These are phyloP conservation scores for Nitzschia sp. DNA, from an alignment of 108 stramenopile species.

Conservation along the genomic window DNA sequence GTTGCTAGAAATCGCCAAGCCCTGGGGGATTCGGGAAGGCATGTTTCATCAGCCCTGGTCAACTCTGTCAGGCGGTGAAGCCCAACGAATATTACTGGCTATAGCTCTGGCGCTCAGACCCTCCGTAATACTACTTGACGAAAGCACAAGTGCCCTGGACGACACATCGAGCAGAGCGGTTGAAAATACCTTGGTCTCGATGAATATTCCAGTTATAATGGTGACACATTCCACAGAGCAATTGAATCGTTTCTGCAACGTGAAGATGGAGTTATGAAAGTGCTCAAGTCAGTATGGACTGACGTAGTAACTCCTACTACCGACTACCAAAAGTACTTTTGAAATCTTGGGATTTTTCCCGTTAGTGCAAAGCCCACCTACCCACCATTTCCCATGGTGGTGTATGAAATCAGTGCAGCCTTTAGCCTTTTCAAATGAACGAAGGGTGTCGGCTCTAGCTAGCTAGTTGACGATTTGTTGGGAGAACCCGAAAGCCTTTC, in stretches of 20 bases:
- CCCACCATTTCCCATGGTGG: too few relatives aligned
- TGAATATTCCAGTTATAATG: constrained; percentile 38
- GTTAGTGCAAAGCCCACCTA: too few relatives aligned
- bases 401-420: too few relatives aligned
- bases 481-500: too few relatives aligned
- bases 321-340: too few relatives aligned
- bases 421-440: too few relatives aligned
- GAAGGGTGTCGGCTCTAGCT: too few relatives aligned
- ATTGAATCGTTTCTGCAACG: constrained; percentile 41
- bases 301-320: too few relatives aligned
- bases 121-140: constrained; percentile 67
- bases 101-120: constrained; percentile 65
- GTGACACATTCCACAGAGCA: constrained; percentile 58
- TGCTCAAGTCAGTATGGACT: too few relatives aligned
- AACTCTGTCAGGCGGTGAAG: constrained; percentile 79
- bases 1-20: neutral
- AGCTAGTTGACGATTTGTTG: too few relatives aligned
- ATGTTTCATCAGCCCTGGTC: constrained; percentile 61
- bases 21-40: constrained; percentile 26
- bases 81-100: constrained; percentile 76
- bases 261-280: constrained; percentile 14
- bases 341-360: too few relatives aligned
- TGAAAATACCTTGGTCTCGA: constrained; percentile 42
- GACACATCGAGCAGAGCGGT: constrained; percentile 36
- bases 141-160: constrained; percentile 64